Conservation (phyloP, 345 rosid species). For the Luvunga scandens region DNA sequence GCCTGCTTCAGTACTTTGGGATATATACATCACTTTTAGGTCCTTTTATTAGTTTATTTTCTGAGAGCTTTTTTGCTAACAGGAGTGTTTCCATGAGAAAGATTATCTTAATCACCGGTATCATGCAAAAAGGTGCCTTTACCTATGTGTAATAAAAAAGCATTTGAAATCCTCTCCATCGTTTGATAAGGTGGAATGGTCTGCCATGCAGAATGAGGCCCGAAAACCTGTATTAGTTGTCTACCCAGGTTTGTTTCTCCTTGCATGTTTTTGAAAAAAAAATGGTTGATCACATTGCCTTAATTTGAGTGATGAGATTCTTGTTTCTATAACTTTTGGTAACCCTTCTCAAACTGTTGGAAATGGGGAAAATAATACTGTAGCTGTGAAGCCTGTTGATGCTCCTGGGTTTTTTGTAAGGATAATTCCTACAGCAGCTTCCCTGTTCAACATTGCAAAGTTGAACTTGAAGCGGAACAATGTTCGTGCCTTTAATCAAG, state of each 20-base stretch:
- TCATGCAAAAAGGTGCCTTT: constrained; percentile 82
- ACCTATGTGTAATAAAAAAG: constrained; percentile 73
- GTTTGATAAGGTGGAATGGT: constrained; percentile 74
- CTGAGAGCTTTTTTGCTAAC: constrained; percentile 11
- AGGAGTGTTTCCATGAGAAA: constrained; percentile 89
- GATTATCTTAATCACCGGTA: constrained; percentile 86
- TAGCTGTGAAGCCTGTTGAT: constrained; percentile 52
- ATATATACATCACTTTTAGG: neutral
- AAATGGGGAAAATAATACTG: constrained; percentile 18
- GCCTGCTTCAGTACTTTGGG: neutral
- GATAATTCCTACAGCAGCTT: constrained; percentile 71
- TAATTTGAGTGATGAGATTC: constrained; percentile 1
- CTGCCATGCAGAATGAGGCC: constrained; percentile 78
- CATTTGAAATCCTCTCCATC: constrained; percentile 45
- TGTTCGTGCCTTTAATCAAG: constrained; percentile 58
- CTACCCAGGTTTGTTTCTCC: constrained; percentile 57
- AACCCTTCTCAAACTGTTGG: neutral
- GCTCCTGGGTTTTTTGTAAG: constrained; percentile 56
- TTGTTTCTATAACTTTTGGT: neutral
- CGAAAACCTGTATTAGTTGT: constrained; percentile 76
- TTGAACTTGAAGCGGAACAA: constrained; percentile 69
- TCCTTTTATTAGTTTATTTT: neutral
- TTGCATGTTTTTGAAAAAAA: neutral
- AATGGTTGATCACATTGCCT: neutral
- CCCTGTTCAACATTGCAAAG: constrained; percentile 59